A percentile compares a stretch with the other conserved stretches of the same genome.
Evolutionary conservation across 176 grass and related monocot genomes (phyloP).

Genomic region (Oryza rufipogon): DNA sequence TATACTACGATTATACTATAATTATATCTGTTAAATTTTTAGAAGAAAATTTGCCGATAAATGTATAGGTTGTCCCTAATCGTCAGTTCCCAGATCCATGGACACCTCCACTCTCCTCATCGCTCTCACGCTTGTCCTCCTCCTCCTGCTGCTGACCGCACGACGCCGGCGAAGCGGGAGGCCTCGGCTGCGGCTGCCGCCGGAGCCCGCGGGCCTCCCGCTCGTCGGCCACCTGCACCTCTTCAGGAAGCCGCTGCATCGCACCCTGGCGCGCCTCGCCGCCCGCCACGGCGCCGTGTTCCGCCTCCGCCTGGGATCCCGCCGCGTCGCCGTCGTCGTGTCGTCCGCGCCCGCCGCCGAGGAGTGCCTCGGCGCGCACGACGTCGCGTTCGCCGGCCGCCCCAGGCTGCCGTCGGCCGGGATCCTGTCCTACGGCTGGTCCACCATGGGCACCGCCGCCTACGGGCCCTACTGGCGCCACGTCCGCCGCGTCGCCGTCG

Average conservation of each 20-base stretch:
- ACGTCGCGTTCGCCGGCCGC: constrained; percentile 56
- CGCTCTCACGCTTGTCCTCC: no score
- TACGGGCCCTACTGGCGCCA: constrained; percentile 58
- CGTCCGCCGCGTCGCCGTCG: constrained; percentile 41
- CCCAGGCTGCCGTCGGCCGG: constrained; percentile 43
- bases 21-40: no score
- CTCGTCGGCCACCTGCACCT: constrained; percentile 64
- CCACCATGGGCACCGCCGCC: constrained; percentile 43
- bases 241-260: constrained; percentile 59
- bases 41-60: no score
- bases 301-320: constrained; percentile 3
- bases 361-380: constrained; percentile 50
- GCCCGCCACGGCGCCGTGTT: constrained; percentile 35
- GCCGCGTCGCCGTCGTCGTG: constrained; percentile 41
- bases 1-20: no score
- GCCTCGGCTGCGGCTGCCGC: constrained; percentile 5
- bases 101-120: no score
- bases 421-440: constrained; percentile 43
- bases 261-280: constrained; percentile 47
- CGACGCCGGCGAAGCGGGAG: not conserved
- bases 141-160: no score
- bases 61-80: no score
- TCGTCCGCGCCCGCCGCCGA: constrained; percentile 31
- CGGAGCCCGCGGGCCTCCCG: constrained; percentile 30
- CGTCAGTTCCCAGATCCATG: no score